These are phyloP conservation scores for Phalaenopsis equestris DNA, from an alignment of 106 monocot genomes.

Conservation along the genomic window DNA sequence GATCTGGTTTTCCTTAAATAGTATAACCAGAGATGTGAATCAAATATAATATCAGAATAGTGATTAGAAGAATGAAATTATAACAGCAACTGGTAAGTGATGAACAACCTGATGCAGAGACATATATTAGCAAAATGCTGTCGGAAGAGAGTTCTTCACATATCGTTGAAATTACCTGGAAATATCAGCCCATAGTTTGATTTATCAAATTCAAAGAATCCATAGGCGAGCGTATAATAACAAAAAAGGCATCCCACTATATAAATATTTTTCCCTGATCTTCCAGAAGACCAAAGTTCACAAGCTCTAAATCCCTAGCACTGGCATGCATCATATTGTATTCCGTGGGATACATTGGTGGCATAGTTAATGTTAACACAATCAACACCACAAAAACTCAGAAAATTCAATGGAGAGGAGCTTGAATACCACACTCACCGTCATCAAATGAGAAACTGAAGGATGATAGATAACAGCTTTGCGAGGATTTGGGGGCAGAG, in stretches of 20 bases:
- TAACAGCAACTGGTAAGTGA: slow-evolving; percentile 5
- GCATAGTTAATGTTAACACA: neutral
- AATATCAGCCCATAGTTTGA: neutral
- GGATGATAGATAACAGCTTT: slow-evolving; percentile 85
- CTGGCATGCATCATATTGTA: neutral
- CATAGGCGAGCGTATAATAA: neutral
- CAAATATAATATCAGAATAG: slow-evolving; percentile 2
- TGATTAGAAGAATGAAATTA: neutral
- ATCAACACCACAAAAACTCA: slow-evolving; percentile 1
- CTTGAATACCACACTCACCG: slow-evolving; percentile 36
- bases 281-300: neutral
- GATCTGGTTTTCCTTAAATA: slow-evolving; percentile 48
- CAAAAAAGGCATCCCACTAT: neutral
- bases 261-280: neutral
- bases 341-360: neutral
- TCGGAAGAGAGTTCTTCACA: slow-evolving; percentile 78
- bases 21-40: slow-evolving; percentile 8
- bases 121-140: slow-evolving; percentile 66
- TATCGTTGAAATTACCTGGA: slow-evolving; percentile 69
- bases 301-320: neutral
- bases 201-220: neutral
- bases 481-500: slow-evolving; percentile 68
- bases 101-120: slow-evolving; percentile 81
- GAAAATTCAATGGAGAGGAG: neutral
- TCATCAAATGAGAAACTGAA: slow-evolving; percentile 66